Conservation (phyloP, 257 asterid genomes). For the Henckelia pumila region DNA sequence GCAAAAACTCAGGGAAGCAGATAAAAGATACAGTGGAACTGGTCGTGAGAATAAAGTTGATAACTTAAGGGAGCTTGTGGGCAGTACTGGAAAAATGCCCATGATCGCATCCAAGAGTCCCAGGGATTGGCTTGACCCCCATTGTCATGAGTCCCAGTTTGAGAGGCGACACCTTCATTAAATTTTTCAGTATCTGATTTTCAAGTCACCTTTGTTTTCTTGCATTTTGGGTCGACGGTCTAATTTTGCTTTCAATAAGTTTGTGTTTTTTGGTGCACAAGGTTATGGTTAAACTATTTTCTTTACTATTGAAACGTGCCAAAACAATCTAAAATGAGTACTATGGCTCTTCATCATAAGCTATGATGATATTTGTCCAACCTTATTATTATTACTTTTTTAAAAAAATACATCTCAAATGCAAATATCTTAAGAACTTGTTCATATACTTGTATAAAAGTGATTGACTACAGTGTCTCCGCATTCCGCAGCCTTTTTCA, state of each 20-base stretch:
- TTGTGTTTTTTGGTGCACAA: neutral
- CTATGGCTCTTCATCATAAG: neutral
- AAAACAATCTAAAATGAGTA: too few relatives aligned
- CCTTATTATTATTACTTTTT: neutral
- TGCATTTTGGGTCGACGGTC: neutral
- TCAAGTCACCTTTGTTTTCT: neutral
- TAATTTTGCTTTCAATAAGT: neutral
- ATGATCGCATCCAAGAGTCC: conserved; percentile 38
- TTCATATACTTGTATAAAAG: neutral
- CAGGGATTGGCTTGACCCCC: conserved; percentile 92
- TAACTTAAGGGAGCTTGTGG: conserved; percentile 78
- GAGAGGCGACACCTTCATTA: conserved; percentile 47
- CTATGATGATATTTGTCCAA: neutral
- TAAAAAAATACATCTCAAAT: neutral
- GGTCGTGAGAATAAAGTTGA: conserved; percentile 86
- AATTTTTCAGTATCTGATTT: neutral
- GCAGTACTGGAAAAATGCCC: conserved; percentile 49
- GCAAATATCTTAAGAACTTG: neutral
- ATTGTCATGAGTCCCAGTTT: conserved; percentile 81
- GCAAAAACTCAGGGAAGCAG: conserved; percentile 85
- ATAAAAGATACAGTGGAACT: conserved; percentile 45
- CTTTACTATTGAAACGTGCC: neutral
- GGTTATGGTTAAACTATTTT: neutral
- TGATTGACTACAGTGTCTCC: neutral
- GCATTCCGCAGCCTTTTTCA: neutral